Evolutionary conservation across 768 basidiomycete species (phyloP).

Genomic region (Suillus placidus): DNA sequence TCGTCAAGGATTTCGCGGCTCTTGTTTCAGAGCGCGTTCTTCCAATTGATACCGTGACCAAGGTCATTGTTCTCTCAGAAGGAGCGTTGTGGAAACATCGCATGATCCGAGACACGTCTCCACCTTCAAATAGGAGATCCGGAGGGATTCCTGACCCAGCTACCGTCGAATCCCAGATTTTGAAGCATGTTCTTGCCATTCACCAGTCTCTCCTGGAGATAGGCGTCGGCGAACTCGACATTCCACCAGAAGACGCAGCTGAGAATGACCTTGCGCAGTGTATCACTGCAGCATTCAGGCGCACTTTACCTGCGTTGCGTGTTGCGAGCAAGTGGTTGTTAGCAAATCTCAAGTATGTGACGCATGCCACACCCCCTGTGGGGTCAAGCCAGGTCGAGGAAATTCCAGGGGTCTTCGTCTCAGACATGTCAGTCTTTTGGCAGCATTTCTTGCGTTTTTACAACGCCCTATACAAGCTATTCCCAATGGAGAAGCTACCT

Average conservation of each 20-base stretch:
- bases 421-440: conserved; percentile 65
- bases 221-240: conserved; percentile 61
- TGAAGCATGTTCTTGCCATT: conserved; percentile 68
- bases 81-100: conserved; percentile 86
- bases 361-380: conserved; percentile 45
- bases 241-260: conserved; percentile 53
- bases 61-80: conserved; percentile 71
- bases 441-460: conserved; percentile 66
- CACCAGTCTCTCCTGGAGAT: conserved; percentile 66
- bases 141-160: conserved; percentile 28
- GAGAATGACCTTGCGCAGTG: conserved; percentile 71
- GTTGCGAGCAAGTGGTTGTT: conserved; percentile 89
- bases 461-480: conserved; percentile 59
- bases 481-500: conserved; percentile 69
- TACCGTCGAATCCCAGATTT: conserved; percentile 64
- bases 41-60: conserved; percentile 75
- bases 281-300: conserved; percentile 84
- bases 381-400: conserved; percentile 15
- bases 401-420: conserved; percentile 29
- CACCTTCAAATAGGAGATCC: conserved; percentile 31
- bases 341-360: conserved; percentile 71
- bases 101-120: conserved; percentile 59
- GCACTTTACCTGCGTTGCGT: conserved; percentile 84
- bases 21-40: conserved; percentile 72
- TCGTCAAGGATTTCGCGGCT: conserved; percentile 57